phyloP scores from a whole-genome alignment of 2,329 filamentous ascomycete genomes.

The Davidsoniella eucalypti region DNA sequence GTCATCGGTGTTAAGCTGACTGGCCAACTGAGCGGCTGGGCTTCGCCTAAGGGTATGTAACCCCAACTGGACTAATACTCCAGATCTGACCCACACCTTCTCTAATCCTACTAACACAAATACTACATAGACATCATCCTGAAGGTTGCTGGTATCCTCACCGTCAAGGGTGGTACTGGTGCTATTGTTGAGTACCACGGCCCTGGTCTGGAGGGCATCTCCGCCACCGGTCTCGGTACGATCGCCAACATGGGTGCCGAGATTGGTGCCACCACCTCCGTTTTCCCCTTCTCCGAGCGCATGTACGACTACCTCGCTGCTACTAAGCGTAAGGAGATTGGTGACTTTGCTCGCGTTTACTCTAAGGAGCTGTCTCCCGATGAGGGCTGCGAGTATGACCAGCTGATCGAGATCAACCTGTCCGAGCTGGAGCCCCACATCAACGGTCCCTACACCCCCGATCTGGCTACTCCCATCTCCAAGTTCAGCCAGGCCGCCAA shows the following conservation, averaged over 20 bases:
- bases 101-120: conserved; percentile 6
- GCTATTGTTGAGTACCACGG: conserved; percentile 66
- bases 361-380: conserved; percentile 75
- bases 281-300: conserved; percentile 96
- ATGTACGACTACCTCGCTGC: conserved; percentile 93
- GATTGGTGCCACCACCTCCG: conserved; percentile 72
- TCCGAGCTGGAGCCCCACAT: conserved; percentile 91
- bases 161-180: conserved; percentile 95
- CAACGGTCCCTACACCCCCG: conserved; percentile 97
- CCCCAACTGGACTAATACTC: conserved; percentile 33
- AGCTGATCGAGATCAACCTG: conserved; percentile 92
- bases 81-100: neutral
- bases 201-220: conserved; percentile 51
- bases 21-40: conserved; percentile 79
- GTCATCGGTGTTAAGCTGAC: conserved; percentile 93
- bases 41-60: conserved; percentile 50
- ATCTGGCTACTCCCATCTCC: conserved; percentile 93
- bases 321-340: conserved; percentile 81
- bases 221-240: conserved; percentile 70
- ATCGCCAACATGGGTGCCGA: conserved; percentile 59
- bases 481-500: conserved; percentile 93
- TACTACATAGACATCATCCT: conserved; percentile 64
- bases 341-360: conserved; percentile 74
- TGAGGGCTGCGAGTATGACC: conserved; percentile 83
- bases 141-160: conserved; percentile 91